Conservation (phyloP, 73 alveolate genomes). For the Tetrahymena malaccensis region DNA sequence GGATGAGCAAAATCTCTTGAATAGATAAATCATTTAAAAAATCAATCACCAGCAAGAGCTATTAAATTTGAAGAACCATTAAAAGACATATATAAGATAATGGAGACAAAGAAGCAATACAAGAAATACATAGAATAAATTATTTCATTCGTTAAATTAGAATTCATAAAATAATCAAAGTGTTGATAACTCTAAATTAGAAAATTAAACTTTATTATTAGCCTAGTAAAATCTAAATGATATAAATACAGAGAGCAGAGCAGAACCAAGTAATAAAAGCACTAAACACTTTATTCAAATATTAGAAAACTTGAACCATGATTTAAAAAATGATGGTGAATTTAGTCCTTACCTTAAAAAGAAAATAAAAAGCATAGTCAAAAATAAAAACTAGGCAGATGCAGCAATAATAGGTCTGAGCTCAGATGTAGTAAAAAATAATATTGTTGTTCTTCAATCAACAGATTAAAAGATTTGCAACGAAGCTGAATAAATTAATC, state of each 20-base stretch:
- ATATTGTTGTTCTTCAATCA: background rate
- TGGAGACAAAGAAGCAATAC: background rate
- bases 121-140: background rate
- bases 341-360: background rate
- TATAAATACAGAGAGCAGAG: background rate
- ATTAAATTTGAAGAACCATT: background rate
- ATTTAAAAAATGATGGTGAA: background rate
- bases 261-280: background rate
- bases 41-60: background rate
- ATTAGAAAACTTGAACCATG: background rate
- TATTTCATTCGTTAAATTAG: background rate
- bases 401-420: background rate
- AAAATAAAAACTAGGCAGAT: background rate
- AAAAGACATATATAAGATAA: background rate
- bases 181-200: background rate
- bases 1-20: background rate
- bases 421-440: background rate
- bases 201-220: background rate
- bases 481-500: background rate
- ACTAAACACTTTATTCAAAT: background rate
- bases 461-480: background rate
- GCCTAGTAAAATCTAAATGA: background rate
- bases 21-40: background rate
- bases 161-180: background rate
- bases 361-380: background rate